These are phyloP conservation scores for Trypanosoma melophagium DNA, from an alignment of 208 protist species.

Conservation along the genomic window DNA sequence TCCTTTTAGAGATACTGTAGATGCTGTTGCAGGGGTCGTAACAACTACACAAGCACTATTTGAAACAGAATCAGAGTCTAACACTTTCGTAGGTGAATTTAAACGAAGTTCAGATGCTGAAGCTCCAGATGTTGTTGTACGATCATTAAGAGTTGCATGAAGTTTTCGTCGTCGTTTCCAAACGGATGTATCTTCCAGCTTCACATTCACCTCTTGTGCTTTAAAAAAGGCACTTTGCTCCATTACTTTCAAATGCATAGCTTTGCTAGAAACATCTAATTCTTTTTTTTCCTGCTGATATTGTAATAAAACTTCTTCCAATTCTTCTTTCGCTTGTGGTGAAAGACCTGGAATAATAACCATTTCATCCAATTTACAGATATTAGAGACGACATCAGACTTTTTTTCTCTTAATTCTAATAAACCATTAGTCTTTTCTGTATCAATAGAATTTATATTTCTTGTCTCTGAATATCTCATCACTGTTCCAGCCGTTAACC, in stretches of 20 bases:
- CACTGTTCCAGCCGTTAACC: too few relatives aligned
- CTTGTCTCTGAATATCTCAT: too few relatives aligned
- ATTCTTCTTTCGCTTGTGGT: constrained; percentile 1
- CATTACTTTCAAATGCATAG: constrained; percentile 14
- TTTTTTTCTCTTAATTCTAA: background rate
- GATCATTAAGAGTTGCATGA: background rate
- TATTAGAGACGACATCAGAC: background rate
- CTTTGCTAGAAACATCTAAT: constrained; percentile 7
- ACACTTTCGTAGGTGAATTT: background rate
- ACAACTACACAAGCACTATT: background rate
- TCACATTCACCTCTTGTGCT: constrained; percentile 5
- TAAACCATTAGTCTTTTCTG: background rate
- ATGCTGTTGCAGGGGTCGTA: background rate
- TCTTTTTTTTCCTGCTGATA: constrained; percentile 16
- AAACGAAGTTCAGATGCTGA: background rate
- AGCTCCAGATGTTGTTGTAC: background rate
- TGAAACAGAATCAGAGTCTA: background rate
- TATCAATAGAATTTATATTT: background rate
- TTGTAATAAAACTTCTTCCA: constrained; percentile 6
- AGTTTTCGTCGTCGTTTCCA: constrained; percentile 8
- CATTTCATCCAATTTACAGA: background rate
- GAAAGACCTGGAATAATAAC: constrained; percentile 2
- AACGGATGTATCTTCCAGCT: constrained; percentile 4
- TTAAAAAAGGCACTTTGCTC: constrained; percentile 13
- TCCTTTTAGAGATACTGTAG: background rate